These are phyloP conservation scores for Chaetoscypha palmicola DNA, from an alignment of 2,329 filamentous ascomycete species.

Conservation along the genomic window DNA sequence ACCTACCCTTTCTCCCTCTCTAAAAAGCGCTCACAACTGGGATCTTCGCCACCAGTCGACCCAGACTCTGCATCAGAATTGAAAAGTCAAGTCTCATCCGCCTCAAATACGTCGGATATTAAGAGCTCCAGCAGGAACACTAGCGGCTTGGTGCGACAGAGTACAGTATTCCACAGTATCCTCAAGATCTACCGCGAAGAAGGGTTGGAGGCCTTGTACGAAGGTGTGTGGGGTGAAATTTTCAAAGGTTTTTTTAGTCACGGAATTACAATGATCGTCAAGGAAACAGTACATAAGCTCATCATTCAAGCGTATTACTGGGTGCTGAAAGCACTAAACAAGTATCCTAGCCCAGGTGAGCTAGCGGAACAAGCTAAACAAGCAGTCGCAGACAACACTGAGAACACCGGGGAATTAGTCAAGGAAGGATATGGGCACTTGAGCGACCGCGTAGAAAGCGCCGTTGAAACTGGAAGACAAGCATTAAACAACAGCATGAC, in stretches of 20 bases:
- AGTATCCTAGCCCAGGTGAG: slow-evolving; percentile 37
- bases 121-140: slow-evolving; percentile 18
- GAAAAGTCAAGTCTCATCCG: slow-evolving; percentile 25
- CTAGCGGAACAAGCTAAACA: slow-evolving; percentile 34
- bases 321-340: slow-evolving; percentile 42
- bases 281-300: slow-evolving; percentile 66
- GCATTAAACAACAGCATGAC: background rate
- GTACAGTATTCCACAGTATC: slow-evolving; percentile 58
- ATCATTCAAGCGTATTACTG: slow-evolving; percentile 68
- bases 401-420: slow-evolving; percentile 8
- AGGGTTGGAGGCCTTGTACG: slow-evolving; percentile 63
- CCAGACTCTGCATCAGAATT: slow-evolving; percentile 27
- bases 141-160: slow-evolving; percentile 27
- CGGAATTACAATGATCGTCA: slow-evolving; percentile 80
- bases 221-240: slow-evolving; percentile 68
- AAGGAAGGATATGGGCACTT: slow-evolving; percentile 1
- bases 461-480: background rate
- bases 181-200: slow-evolving; percentile 53
- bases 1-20: slow-evolving; percentile 84
- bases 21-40: slow-evolving; percentile 70
- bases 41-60: slow-evolving; percentile 33
- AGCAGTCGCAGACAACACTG: slow-evolving; percentile 13
- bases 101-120: slow-evolving; percentile 29
- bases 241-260: slow-evolving; percentile 80
- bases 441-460: slow-evolving; percentile 2